Base-by-base conservation (phyloP, 1,284 basidiomycete species). In the Hypsizygus ulmarius region DNA sequence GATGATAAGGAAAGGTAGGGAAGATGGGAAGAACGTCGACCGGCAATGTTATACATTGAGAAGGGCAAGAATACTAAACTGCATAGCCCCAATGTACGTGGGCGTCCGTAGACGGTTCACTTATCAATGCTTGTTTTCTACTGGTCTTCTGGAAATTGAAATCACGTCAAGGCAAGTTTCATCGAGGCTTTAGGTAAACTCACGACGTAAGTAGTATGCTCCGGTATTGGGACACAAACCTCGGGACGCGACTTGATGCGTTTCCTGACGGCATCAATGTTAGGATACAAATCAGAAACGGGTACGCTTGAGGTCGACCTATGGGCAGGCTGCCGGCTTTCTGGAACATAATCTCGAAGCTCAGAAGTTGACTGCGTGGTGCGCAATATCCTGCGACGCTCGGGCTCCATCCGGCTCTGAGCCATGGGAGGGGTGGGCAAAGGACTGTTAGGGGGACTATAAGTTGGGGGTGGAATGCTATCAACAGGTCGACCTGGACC, bases 281-380 rank as follows among this genome's bases (percentile, higher is more conserved):
- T 15, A 40, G 36, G 7, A 28, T 46, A 44, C 29, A 58, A 43
- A 40, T 61, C 53, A 44, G 58, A 52, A 42, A 61, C 58, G 33
- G 66, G 66, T 42, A 70, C 67, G 49, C 70, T 73, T 21, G 65
- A 66, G n/a, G 69, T 70, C 38, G 66, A 60, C 49, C 69, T 65
- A 53, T 74, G 72, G 8, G 57, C 56, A 10, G 58, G 51, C 34
- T 59, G 45, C 39, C 53, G 30, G 49, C 18, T 39, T 18, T 45
- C 54, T 40, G 30, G 34, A 11, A 15, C 39, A 33, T 30, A 16
- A 10, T 49, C 51, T 30, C 54, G 56, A 18, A 64, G 53, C 16
- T 63, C 54, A 5, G 61, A 59, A 18, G 63, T 57, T 30, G 68
- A 68, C 27, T 62, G 60, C 16, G 62, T 53, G 19, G 54, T 55